Base-by-base conservation (phyloP, 2,329 filamentous ascomycete species). In the Cercospora zeae-maydis region DNA sequence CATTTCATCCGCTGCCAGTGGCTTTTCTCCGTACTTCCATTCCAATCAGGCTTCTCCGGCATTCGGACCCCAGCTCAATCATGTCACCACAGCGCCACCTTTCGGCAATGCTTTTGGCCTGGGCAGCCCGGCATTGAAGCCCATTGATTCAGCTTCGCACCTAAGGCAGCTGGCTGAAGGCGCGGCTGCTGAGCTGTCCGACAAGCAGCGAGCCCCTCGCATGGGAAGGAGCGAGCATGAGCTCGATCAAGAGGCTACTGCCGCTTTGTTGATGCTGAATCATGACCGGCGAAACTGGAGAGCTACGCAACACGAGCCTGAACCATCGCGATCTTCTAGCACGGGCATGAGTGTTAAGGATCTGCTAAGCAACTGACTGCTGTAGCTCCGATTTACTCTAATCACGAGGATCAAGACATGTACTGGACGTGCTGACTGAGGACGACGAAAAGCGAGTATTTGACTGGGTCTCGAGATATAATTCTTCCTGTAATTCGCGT, bases 201-300 rank as follows among this genome's bases (percentile, higher is more conserved):
- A 73, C 14, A 66, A 69, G 57, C 67, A 65, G n/a, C 66, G 67
- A 24, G 59, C 62, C 9, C 31, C 55, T 27, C 67, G 69, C 27
- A 47, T 21, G 10, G 62, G 60, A 4, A 64, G 70, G 19, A 72
- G 65, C 21, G 71, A 75, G 49, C 65, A 75, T 52, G 69, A 78
- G 70, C 75, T 79, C 31, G 80, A 82, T 47, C 88, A 92, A 64
- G 91, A 95, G 75, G 93, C 92, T 1, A 95, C 92, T 7, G 88
- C 91, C 11, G 93, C 92, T 2, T 76, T 96, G 69, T 77, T 96
- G 74, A 96, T 96, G 92, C 80, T 97, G 63, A 96, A 93, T 68
- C 86, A 83, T 59, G 92, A 95, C 74, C 84, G 91, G 47, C 42
- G 65, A 11, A 77, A 72, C 60, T 80, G 79, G 78, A 72, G 68